Percentiles rank a stretch among this genome's conserved stretches.
Conservation (phyloP, 108 stramenopile genomes). For the Skeletonema tropicum region DNA sequence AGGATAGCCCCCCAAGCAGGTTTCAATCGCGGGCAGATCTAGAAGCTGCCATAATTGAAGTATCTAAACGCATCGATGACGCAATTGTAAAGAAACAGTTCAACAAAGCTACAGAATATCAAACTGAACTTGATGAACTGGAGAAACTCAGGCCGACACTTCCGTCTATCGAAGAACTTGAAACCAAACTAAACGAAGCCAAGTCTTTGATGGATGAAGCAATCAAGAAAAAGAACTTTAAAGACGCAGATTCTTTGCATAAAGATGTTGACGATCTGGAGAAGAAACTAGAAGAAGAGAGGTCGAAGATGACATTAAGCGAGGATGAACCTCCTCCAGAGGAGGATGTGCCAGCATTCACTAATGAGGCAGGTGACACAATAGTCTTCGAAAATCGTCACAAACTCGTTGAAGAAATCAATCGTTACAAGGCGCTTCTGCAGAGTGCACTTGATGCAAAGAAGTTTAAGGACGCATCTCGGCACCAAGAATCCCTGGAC, state of each 20-base stretch:
- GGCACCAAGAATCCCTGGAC: conserved; percentile 60
- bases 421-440: conserved; percentile 37
- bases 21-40: conserved; percentile 75
- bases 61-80: conserved; percentile 49
- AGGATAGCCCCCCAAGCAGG: conserved; percentile 9
- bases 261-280: conserved; percentile 61
- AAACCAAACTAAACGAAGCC: conserved; percentile 36
- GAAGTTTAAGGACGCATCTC: conserved; percentile 72
- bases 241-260: conserved; percentile 62
- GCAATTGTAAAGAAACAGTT: conserved; percentile 73
- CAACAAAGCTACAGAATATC: conserved; percentile 55
- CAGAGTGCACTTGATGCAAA: conserved; percentile 54
- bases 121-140: conserved; percentile 64
- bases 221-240: conserved; percentile 68
- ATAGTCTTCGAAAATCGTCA: conserved; percentile 56
- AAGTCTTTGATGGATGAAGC: conserved; percentile 63
- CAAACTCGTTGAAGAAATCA: conserved; percentile 66
- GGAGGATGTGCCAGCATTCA: conserved; percentile 15
- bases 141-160: conserved; percentile 65
- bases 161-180: conserved; percentile 76
- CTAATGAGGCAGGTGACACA: conserved; percentile 55
- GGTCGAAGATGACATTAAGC: conserved; percentile 25
- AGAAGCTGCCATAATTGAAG: conserved; percentile 60
- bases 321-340: conserved; percentile 4
- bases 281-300: conserved; percentile 59